Evolutionary conservation across 192 early-diverging fungal genomes (phyloP), one percentile per base, ranked within the genome.

Genomic region (Linnemannia zychae): DNA sequence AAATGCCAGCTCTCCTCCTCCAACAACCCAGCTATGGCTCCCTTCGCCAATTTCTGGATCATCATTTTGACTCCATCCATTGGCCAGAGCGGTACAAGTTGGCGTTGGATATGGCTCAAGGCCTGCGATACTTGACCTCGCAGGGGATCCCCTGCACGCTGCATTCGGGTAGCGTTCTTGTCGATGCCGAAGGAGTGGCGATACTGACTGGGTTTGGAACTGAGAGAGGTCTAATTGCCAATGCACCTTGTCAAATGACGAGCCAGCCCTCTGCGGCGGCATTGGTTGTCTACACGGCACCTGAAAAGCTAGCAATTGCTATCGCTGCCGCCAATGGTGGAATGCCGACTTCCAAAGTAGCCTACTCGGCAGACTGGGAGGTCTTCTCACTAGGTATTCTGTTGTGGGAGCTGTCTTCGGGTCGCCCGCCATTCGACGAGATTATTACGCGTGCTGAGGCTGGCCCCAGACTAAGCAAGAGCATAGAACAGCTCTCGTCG

Each of bases 71-170:
- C 18, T 47, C 68, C 1, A 71, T 85, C 60, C 83, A 85, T 47
- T 85, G 83, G 83, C 83, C 83, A 1, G 83, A 85, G 36, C 72
- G 78, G 12, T 85, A 76, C 53, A 85, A 79, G 49, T 50, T 85
- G 3, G 83, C 73, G 4, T 37, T 85, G 57, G 83, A 85, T 52
- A 85, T 85, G 44, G 74, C 83, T 24, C 83, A 85, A 47, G 83
- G 83, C 16, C 47, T 85, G 5, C 67, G 74, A 16, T 85, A 40
- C 70, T 34, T 85, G 38, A 71, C 71, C 4, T 31, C 36, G 4
- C 77, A 79, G 22, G 67, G 68, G 7, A 70, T 85, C 11, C 83
- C 77, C 22, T 85, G 83, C 34, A 72, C 77, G 16, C 20, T 85
- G 53, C 46, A 79, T 71, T 85, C 83, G 4, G 83, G 77, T 16